phyloP scores from a whole-genome alignment of 78 protist genomes.

The Dictyostelium brefeldianum region DNA sequence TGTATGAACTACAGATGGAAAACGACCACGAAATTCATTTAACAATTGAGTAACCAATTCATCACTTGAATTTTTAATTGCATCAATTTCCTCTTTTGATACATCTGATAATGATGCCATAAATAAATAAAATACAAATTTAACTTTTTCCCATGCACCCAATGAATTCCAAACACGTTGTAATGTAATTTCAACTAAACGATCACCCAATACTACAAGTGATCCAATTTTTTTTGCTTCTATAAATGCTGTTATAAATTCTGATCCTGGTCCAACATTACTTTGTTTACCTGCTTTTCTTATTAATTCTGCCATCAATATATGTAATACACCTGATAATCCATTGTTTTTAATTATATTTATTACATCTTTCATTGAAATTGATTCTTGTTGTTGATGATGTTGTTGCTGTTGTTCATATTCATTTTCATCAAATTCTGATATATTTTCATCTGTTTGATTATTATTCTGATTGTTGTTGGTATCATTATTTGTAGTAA shows the following conservation, averaged over 20 bases:
- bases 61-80: conserved; percentile 47
- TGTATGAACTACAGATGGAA: conserved; percentile 63
- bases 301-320: conserved; percentile 59
- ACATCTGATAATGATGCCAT: conserved; percentile 61
- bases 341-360: conserved; percentile 32
- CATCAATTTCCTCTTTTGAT: conserved; percentile 49
- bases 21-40: conserved; percentile 57
- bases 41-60: conserved; percentile 33
- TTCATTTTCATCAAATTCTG: background rate
- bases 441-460: background rate
- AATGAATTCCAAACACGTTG: conserved; percentile 77
- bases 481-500: conserved; percentile 10
- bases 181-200: conserved; percentile 60
- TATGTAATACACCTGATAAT: conserved; percentile 56
- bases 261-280: conserved; percentile 62
- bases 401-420: conserved; percentile 11
- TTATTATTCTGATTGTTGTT: background rate
- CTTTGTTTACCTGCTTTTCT: conserved; percentile 72
- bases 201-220: conserved; percentile 56
- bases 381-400: conserved; percentile 28
- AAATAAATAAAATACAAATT: conserved; percentile 50
- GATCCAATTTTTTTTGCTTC: conserved; percentile 70
- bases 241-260: conserved; percentile 66
- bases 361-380: conserved; percentile 35
- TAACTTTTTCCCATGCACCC: conserved; percentile 47